Evolutionary conservation across 805 yeast genomes (phyloP), one percentile per base, ranked within the genome.

Genomic region (Lachancea dasiensis): DNA sequence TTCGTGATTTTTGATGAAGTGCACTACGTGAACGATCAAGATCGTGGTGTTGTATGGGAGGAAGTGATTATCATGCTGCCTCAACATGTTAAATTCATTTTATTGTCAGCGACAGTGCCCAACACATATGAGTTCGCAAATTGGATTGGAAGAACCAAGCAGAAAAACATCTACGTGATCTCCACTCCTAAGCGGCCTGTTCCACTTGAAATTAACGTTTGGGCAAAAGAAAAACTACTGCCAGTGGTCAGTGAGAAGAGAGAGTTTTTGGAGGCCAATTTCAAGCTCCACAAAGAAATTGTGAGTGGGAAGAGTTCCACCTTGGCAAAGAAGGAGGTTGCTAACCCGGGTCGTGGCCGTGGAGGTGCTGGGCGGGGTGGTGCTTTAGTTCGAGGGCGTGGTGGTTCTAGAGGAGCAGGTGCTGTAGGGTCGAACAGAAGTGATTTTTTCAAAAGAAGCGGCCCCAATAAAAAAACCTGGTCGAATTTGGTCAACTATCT

Each of bases 31-130:
- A 92, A 92, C 59, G 98, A 92, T 64, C 81, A 86, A 41, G 95
- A 86, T 52, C 78, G 98, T 61, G 98, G 98, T 54, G 98, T 92
- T 10, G 98, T 92, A 3, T 92, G 98, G 98, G 98, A 92, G 65
- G 98, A 92, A 63, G 97, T 92, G 16, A 92, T 92, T 44, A 92
- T 92, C 50, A 86, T 92, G 95, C 68, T 92, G 23, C 98, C 98
- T 0, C 96, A 89, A 47, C 97, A 92, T 56, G 92, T 92, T 41
- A 90, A 90, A 54, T 83, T 85, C 51, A 86, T 92, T 45, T 67
- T 92, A 27, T 68, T 92, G 27, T 86, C 96, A 9, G 99, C 99
- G 4, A 92, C 99, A 0, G 97, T 92, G 6, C 98, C 99, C n/a
- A 92, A 92, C 58, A 90, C 98, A 0, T 83, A 75, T 57, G 99